Conservation (phyloP, 2,329 filamentous ascomycete genomes). For the Cladosporium sphaerospermum region DNA sequence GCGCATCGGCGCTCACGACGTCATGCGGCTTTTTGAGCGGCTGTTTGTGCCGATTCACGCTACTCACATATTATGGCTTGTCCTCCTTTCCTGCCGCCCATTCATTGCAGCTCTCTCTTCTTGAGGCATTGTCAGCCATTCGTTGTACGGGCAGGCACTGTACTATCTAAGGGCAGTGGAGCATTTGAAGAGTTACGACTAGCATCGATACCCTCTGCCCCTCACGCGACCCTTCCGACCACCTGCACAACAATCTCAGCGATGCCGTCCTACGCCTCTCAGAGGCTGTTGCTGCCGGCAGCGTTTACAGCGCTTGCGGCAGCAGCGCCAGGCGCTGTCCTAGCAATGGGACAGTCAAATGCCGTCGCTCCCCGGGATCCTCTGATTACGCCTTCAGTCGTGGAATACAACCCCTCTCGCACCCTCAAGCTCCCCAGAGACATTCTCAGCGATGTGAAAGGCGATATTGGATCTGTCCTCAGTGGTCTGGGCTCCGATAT, state of each 20-base stretch:
- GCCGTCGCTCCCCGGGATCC: conserved; percentile 31
- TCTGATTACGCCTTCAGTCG: conserved; percentile 44
- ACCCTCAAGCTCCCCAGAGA: conserved; percentile 41
- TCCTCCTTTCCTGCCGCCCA: no score
- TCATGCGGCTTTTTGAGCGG: neutral
- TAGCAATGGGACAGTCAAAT: conserved; percentile 9
- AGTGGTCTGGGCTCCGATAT: conserved; percentile 49
- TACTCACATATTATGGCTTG: no score
- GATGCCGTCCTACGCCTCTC: conserved; percentile 1
- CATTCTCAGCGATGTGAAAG: conserved; percentile 47
- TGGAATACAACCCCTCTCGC: conserved; percentile 34
- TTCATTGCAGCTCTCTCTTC: no score
- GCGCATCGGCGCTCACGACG: neutral
- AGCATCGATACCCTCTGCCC: no score
- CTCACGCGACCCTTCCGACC: no score
- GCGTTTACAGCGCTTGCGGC: conserved; percentile 21
- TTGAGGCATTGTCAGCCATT: neutral
- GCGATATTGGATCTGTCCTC: conserved; percentile 35
- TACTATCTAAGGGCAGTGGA: neutral
- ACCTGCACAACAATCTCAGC: neutral
- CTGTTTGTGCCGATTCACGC: no score
- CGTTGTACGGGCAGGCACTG: conserved; percentile 1
- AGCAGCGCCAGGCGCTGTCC: conserved; percentile 18
- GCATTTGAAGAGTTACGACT: no score
- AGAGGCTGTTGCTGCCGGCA: conserved; percentile 22